Base-by-base conservation (phyloP, 1,139 yeast genomes). In the Hemisphaericaspora lyxosophila region DNA sequence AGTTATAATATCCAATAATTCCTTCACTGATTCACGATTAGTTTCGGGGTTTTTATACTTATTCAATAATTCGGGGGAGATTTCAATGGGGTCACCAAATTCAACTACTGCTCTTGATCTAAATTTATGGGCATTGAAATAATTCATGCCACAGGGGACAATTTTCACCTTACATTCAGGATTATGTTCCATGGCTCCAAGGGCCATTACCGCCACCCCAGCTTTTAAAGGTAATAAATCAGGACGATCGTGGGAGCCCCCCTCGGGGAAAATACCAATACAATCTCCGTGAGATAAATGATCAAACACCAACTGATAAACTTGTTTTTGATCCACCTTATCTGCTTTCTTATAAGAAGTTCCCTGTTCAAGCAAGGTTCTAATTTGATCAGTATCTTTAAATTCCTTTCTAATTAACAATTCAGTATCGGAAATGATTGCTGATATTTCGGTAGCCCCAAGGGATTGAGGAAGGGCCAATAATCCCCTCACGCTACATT, bases 201-300 rank as follows among this genome's bases (percentile, higher is more conserved):
- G 67, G 0, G 97, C 97, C 97, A 92, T 92, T 37, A 92, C 84
- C 2, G 97, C 97, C 13, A 92, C 97, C 41, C 98, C 98, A 0
- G 97, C 97, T 55, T 92, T 92, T 53, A 92, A 68, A 0, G 97
- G 97, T 39, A 92, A 67, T 47, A 92, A 63, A 48, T 88, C 95
- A 0, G 97, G 82, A 45, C 97, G 73, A 59, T 92, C 98, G 53
- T 92, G 98, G 13, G 96, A 86, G 0, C 97, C 97, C 36, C 97
- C 97, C 64, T 90, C 97, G 3, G 97, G 97, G 64, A 90, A 92
- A 36, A 92, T 87, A n/a, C 97, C 98, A 26, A 92, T 68, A 49
- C 95, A 86, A 43, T 86, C 80, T 35, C 92, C 89, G 41, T 78
- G 74, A 14, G 86, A 76, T 46, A 92, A 71, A 59, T 88, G 96